phyloP scores from a whole-genome alignment of 345 rosid species.

The Linum tenue region DNA sequence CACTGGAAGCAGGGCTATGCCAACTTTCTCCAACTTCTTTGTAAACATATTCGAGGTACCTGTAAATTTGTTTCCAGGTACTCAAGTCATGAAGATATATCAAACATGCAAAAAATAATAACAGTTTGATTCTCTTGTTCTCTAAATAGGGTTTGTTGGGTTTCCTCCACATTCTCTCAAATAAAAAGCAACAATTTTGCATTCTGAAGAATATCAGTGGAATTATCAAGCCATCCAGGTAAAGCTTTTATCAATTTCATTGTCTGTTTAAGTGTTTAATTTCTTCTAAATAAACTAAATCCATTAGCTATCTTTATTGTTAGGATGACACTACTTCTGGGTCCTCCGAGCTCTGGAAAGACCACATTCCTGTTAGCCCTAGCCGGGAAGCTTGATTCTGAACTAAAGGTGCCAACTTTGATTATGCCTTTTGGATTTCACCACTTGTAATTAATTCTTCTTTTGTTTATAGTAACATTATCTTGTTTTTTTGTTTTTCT shows the following conservation, averaged over 20 bases:
- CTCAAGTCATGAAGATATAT: no score
- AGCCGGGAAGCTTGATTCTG: neutral
- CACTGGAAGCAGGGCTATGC: neutral
- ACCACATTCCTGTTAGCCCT: neutral
- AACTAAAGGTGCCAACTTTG: neutral
- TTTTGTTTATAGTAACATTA: no score
- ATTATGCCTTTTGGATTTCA: no score
- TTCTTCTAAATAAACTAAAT: no score
- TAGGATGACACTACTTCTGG: neutral
- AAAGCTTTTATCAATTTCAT: neutral
- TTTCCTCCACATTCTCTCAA: slow-evolving; percentile 1
- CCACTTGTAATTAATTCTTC: no score
- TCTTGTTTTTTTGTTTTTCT: no score
- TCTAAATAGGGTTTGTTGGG: neutral
- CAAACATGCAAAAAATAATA: no score
- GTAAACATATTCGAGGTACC: neutral
- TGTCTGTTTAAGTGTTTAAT: no score
- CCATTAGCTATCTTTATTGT: neutral
- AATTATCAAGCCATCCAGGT: neutral
- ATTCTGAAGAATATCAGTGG: neutral
- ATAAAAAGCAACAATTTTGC: neutral
- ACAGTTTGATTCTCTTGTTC: neutral
- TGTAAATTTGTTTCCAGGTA: neutral
- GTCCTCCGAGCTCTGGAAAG: neutral
- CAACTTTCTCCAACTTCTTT: neutral